These are phyloP conservation scores for Paramecium pentaurelia DNA, from an alignment of 73 alveolate genomes.

Conservation along the genomic window DNA sequence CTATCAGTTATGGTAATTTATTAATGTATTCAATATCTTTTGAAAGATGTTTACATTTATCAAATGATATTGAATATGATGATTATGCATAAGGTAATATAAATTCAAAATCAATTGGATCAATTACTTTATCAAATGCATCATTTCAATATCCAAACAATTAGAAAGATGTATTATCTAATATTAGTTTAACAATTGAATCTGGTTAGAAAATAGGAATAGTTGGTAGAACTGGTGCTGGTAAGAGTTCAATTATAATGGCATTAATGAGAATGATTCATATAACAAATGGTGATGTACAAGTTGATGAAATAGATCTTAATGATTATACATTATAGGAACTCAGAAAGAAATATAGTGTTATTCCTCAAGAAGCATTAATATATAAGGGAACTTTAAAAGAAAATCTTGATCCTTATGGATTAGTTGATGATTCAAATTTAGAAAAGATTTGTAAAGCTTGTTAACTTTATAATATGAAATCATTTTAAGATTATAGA, in stretches of 20 bases:
- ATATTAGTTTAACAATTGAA: conserved; percentile 54
- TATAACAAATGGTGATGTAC: conserved; percentile 53
- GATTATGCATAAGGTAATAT: background rate
- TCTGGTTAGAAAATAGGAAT: conserved; percentile 78
- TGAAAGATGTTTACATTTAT: background rate
- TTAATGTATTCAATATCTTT: background rate
- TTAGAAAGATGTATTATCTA: background rate
- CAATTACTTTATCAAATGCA: background rate
- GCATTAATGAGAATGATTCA: conserved; percentile 66
- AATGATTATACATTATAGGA: conserved; percentile 62
- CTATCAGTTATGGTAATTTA: background rate
- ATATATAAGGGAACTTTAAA: conserved; percentile 74
- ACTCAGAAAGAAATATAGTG: conserved; percentile 67
- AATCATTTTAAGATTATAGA: background rate
- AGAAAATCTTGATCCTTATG: conserved; percentile 81
- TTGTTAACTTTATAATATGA: background rate
- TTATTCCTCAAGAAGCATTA: conserved; percentile 80
- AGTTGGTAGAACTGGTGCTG: conserved; percentile 78
- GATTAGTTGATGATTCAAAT: background rate
- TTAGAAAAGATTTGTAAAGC: background rate
- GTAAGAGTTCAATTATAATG: conserved; percentile 68
- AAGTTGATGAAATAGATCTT: conserved; percentile 73
- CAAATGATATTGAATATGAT: background rate
- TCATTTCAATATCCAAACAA: background rate
- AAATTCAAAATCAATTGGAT: background rate